Conservation (phyloP, 768 basidiomycete species). For the Stropharia rugosoannulata region DNA sequence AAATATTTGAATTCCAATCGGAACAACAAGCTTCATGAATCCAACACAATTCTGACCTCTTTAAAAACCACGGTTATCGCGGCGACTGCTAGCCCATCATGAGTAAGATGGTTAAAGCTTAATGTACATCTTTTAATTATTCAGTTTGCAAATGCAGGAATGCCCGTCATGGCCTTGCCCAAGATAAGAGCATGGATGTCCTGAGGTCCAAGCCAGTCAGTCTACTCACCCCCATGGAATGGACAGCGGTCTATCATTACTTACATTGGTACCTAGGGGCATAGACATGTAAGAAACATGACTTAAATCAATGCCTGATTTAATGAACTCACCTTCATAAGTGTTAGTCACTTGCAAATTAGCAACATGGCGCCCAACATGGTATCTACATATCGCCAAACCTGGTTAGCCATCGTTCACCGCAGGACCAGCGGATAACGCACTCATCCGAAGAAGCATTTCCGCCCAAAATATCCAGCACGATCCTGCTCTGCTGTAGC, state of each 20-base stretch:
- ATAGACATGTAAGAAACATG: background rate
- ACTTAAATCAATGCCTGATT: background rate
- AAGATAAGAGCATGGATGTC: conserved; percentile 92
- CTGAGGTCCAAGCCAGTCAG: conserved; percentile 33
- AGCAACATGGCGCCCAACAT: conserved; percentile 91
- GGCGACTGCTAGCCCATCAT: too few relatives aligned
- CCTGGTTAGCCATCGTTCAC: background rate
- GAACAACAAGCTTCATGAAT: too few relatives aligned
- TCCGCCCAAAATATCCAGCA: conserved; percentile 91
- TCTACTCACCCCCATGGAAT: background rate
- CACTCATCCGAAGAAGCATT: conserved; percentile 94
- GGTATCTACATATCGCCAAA: conserved; percentile 58
- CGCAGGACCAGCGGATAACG: conserved; percentile 23
- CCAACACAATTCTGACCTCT: too few relatives aligned
- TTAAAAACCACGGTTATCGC: too few relatives aligned
- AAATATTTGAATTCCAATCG: too few relatives aligned
- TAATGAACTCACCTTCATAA: conserved; percentile 68
- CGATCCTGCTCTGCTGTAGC: conserved; percentile 71
- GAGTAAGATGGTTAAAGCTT: too few relatives aligned
- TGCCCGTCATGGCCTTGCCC: conserved; percentile 89
- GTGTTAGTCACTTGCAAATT: conserved; percentile 97
- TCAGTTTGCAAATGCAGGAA: conserved; percentile 78
- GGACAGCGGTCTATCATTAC: conserved; percentile 17
- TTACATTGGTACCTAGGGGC: conserved; percentile 55
- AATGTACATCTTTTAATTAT: background rate